These are phyloP conservation scores for Astrothelium macrocarpum DNA, from an alignment of 495 filamentous ascomycete species.

Conservation along the genomic window DNA sequence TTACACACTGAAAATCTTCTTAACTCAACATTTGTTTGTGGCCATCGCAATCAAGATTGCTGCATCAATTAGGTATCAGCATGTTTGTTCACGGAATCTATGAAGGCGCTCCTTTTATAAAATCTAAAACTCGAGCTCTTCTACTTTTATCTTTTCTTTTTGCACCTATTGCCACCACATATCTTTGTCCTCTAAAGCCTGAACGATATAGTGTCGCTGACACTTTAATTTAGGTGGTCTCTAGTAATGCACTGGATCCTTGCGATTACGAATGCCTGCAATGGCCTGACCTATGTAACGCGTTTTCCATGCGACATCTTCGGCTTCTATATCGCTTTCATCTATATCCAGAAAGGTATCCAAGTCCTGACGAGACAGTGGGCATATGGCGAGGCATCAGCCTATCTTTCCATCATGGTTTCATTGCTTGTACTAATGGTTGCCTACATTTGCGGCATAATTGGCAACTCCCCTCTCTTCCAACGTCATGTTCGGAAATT, in stretches of 20 bases:
- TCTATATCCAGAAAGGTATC: conserved; percentile 27
- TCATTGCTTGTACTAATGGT: conserved; percentile 32
- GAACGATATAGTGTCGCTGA: not conserved
- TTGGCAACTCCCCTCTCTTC: conserved; percentile 29
- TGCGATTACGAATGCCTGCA: conserved; percentile 34
- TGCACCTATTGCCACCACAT: not conserved
- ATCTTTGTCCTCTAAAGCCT: not conserved
- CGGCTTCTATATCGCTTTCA: conserved; percentile 38
- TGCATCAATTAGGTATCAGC: too few relatives aligned
- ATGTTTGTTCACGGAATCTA: too few relatives aligned
- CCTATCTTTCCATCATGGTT: conserved; percentile 62
- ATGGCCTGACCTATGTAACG: conserved; percentile 37
- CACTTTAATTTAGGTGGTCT: conserved; percentile 25
- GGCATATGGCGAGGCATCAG: conserved; percentile 49
- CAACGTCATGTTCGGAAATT: conserved; percentile 29
- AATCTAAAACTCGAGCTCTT: too few relatives aligned
- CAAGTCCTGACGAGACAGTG: conserved; percentile 12
- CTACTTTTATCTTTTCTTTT: not conserved
- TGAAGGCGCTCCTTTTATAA: too few relatives aligned
- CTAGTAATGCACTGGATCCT: conserved; percentile 36
- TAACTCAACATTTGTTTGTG: too few relatives aligned
- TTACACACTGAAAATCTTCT: too few relatives aligned
- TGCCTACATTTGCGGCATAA: conserved; percentile 30
- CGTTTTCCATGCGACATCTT: conserved; percentile 37
- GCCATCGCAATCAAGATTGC: too few relatives aligned